Evolutionary conservation across 805 yeast species (phyloP).

Genomic region (Candida germanica): DNA sequence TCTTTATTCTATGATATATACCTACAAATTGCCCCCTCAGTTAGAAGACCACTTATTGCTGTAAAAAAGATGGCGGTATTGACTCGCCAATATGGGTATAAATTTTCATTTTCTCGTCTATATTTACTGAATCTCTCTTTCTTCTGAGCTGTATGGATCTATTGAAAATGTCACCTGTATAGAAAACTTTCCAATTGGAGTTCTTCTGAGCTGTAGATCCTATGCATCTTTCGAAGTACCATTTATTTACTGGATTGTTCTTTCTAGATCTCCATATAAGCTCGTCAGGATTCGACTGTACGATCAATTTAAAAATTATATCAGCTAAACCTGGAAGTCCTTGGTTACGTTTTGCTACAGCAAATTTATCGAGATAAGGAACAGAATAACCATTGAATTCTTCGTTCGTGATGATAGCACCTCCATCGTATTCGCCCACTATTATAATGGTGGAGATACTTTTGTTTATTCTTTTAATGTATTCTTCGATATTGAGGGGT

Average conservation of each 20-base stretch:
- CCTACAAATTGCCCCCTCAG: no score
- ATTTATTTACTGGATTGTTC: conserved; percentile 88
- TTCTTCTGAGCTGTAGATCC: conserved; percentile 51
- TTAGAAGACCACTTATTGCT: no score
- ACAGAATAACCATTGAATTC: conserved; percentile 28
- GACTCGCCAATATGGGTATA: conserved; percentile 52
- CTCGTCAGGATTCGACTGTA: conserved; percentile 65
- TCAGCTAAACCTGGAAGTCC: conserved; percentile 95
- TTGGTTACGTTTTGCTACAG: conserved; percentile 77
- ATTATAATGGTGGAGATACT: conserved; percentile 73
- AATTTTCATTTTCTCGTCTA: conserved; percentile 36
- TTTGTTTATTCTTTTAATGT: conserved; percentile 61
- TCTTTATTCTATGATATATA: no score
- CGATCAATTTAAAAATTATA: conserved; percentile 79
- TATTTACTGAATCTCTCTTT: conserved; percentile 10
- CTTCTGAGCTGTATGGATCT: conserved; percentile 26
- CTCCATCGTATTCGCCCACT: conserved; percentile 94
- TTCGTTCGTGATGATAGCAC: conserved; percentile 90
- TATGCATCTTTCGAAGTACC: conserved; percentile 91
- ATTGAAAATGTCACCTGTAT: conserved; percentile 39
- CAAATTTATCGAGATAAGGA: conserved; percentile 91
- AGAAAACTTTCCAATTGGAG: conserved; percentile 41
- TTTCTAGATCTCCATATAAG: conserved; percentile 87
- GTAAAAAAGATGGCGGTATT: conserved; percentile 54
- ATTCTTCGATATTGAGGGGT: conserved; percentile 60